phyloP scores from a whole-genome alignment of 2,329 filamentous ascomycete species.

The Diaporthe sp. region DNA sequence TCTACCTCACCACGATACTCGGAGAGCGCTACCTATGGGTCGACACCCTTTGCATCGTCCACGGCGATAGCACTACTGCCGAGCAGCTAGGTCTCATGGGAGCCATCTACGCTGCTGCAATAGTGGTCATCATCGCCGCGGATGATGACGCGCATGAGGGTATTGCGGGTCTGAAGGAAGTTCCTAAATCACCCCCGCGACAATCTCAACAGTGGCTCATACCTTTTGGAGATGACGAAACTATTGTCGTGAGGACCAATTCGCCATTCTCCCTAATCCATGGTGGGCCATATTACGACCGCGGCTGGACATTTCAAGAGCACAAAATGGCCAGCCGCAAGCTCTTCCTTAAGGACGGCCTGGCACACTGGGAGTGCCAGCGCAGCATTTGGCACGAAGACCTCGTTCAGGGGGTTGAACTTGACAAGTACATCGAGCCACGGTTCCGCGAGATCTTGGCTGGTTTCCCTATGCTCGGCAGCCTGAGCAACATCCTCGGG shows the following conservation, averaged over 20 bases:
- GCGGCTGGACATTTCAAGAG: slow-evolving; percentile 23
- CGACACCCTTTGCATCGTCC: slow-evolving; percentile 50
- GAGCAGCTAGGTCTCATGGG: slow-evolving; percentile 1
- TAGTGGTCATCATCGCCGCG: slow-evolving; percentile 42
- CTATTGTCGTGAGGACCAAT: background rate
- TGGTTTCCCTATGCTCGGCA: background rate
- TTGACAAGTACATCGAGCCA: slow-evolving; percentile 24
- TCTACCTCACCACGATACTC: slow-evolving; percentile 37
- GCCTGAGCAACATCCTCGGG: background rate
- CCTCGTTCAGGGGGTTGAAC: background rate
- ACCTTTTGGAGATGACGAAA: slow-evolving; percentile 1
- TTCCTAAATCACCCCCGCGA: background rate
- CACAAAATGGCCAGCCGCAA: background rate
- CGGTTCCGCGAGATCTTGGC: background rate
- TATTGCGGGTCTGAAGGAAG: background rate
- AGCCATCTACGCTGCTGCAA: slow-evolving; percentile 42
- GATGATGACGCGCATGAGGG: background rate
- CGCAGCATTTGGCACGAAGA: slow-evolving; percentile 14
- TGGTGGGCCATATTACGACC: background rate
- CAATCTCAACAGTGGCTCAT: background rate
- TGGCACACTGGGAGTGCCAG: slow-evolving; percentile 18
- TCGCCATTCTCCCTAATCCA: background rate
- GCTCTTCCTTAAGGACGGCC: background rate
- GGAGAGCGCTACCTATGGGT: slow-evolving; percentile 48
- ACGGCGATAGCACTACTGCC: slow-evolving; percentile 41